Percentiles rank a stretch among this genome's conserved stretches.
These are phyloP conservation scores for Anisodus acutangulus DNA, from an alignment of 257 asterid species.

Conservation along the genomic window DNA sequence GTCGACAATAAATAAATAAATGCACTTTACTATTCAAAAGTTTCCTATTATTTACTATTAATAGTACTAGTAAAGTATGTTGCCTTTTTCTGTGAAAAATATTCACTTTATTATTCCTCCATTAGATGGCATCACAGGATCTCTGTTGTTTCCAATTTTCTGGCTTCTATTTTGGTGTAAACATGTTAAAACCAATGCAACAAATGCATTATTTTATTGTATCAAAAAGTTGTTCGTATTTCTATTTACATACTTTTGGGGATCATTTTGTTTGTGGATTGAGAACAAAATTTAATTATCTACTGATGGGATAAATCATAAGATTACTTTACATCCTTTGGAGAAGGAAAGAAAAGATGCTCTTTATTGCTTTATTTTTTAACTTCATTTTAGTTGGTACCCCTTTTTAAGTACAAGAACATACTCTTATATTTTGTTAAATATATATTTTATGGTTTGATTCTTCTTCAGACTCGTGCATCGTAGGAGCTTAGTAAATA, in stretches of 20 bases:
- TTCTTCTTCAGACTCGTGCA: no score
- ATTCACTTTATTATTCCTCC: not conserved
- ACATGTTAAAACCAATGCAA: not conserved
- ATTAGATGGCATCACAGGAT: not conserved
- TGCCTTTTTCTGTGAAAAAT: not conserved
- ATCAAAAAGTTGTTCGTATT: not conserved
- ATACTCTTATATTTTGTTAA: not conserved
- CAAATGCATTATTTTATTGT: not conserved
- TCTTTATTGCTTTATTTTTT: not conserved
- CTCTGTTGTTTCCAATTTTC: not conserved
- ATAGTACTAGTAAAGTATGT: slow-evolving; percentile 5
- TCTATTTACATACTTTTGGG: not conserved
- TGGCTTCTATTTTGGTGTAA: not conserved
- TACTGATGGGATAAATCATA: not conserved
- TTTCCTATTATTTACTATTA: not conserved
- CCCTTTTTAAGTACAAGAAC: not conserved
- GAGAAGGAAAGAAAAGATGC: not conserved
- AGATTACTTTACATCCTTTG: not conserved
- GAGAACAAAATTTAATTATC: not conserved
- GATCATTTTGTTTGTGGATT: not conserved
- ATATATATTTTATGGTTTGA: no score
- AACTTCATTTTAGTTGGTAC: not conserved
- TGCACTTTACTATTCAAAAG: not conserved
- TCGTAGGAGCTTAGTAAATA: no score
- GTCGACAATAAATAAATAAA: no score